Evolutionary conservation across 306 rosid species (phyloP).

Genomic region (Quercus gilva): DNA sequence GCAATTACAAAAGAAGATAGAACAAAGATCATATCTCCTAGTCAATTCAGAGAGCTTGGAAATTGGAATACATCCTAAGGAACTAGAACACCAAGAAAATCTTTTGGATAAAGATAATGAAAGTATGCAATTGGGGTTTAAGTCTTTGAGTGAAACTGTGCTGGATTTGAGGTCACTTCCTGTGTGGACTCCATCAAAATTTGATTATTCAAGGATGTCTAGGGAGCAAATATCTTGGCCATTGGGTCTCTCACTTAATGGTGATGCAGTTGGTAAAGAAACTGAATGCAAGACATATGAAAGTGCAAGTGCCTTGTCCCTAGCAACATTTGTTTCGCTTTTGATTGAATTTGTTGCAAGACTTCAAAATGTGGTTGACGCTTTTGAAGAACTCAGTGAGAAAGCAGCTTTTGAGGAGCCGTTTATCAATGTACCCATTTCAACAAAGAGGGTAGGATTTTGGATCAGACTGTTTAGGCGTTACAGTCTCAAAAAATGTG

Average conservation of each 20-base stretch:
- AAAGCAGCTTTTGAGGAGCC: slow-evolving; percentile 64
- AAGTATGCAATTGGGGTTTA: slow-evolving; percentile 26
- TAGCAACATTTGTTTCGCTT: slow-evolving; percentile 69
- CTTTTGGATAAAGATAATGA: slow-evolving; percentile 33
- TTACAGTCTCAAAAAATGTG: background rate
- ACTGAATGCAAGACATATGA: slow-evolving; percentile 51
- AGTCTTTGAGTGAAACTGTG: slow-evolving; percentile 30
- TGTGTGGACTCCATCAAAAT: background rate
- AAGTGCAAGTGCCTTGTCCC: slow-evolving; percentile 69
- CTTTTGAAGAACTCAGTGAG: slow-evolving; percentile 59
- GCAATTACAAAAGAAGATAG: slow-evolving; percentile 61
- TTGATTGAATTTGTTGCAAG: slow-evolving; percentile 78
- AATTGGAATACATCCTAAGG: slow-evolving; percentile 28
- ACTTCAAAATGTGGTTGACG: slow-evolving; percentile 73
- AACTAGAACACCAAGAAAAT: slow-evolving; percentile 22
- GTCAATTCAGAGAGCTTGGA: slow-evolving; percentile 57
- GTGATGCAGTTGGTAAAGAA: slow-evolving; percentile 22
- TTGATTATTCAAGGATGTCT: slow-evolving; percentile 14
- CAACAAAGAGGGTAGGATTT: slow-evolving; percentile 26
- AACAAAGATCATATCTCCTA: slow-evolving; percentile 50
- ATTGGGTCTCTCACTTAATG: slow-evolving; percentile 25
- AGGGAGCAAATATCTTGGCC: slow-evolving; percentile 38
- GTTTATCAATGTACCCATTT: slow-evolving; percentile 13
- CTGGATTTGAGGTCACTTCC: slow-evolving; percentile 27
- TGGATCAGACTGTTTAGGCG: slow-evolving; percentile 29